Percentiles rank a stretch among this genome's conserved stretches.
phyloP scores from a whole-genome alignment of 2,329 filamentous ascomycete genomes.

The Botryotinia narcissicola region DNA sequence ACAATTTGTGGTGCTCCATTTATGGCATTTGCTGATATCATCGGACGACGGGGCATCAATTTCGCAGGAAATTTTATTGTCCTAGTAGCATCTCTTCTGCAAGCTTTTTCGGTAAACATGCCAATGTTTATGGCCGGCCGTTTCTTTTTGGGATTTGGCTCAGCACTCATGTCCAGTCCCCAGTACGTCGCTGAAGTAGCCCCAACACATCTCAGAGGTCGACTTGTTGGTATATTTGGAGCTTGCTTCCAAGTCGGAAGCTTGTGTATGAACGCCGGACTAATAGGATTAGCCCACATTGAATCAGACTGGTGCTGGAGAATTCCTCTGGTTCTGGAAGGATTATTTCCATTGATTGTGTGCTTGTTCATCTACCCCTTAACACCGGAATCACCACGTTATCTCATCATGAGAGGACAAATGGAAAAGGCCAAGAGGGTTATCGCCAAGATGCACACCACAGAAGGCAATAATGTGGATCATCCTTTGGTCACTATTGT shows the following conservation, averaged over 20 bases:
- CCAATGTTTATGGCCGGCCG: constrained; percentile 33
- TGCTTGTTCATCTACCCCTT: constrained; percentile 34
- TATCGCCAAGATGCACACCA: constrained; percentile 48
- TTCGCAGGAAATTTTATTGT: constrained; percentile 47
- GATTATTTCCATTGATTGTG: constrained; percentile 40
- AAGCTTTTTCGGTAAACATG: constrained; percentile 29
- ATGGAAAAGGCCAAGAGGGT: constrained; percentile 40
- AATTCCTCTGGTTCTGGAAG: constrained; percentile 34
- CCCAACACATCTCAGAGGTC: constrained; percentile 48
- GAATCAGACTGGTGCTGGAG: constrained; percentile 18
- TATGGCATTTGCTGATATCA: constrained; percentile 49
- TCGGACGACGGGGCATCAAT: constrained; percentile 51
- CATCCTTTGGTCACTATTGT: constrained; percentile 29
- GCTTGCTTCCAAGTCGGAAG: constrained; percentile 44
- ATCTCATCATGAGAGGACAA: constrained; percentile 39
- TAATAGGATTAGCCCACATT: constrained; percentile 40
- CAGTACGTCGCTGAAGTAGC: constrained; percentile 49
- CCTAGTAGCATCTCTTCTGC: constrained; percentile 42
- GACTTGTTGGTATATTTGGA: constrained; percentile 48
- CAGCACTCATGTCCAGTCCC: constrained; percentile 36
- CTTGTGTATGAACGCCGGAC: constrained; percentile 42
- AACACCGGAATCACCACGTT: constrained; percentile 40
- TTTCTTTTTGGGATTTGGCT: constrained; percentile 33
- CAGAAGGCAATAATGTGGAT: constrained; percentile 38
- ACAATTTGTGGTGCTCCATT: constrained; percentile 50